phyloP scores from a whole-genome alignment of 1,139 yeast genomes.

The Wickerhamomyces sp. region DNA sequence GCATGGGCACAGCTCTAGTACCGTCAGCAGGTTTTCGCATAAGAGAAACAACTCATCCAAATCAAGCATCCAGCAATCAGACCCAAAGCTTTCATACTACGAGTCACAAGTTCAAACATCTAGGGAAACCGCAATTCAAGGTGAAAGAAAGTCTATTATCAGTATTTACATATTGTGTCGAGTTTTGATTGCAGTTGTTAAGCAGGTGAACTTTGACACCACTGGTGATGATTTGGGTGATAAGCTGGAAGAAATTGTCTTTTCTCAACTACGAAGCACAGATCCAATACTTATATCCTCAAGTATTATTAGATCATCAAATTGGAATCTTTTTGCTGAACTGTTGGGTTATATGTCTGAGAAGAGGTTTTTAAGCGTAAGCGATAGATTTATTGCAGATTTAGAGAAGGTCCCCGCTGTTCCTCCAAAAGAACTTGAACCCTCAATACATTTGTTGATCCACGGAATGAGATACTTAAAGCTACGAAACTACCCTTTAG shows the following conservation, averaged over 20 bases:
- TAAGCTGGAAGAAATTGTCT: conserved; percentile 88
- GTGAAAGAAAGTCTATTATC: conserved; percentile 82
- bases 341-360: conserved; percentile 88
- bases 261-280: conserved; percentile 81
- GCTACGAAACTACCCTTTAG: conserved; percentile 80
- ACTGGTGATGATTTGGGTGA: conserved; percentile 79
- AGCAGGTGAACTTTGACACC: conserved; percentile 70
- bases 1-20: conserved; percentile 25
- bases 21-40: conserved; percentile 30
- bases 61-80: conserved; percentile 24
- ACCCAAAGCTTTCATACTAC: conserved; percentile 24
- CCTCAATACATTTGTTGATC: conserved; percentile 68
- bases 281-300: conserved; percentile 69
- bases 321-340: conserved; percentile 92
- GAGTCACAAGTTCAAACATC: conserved; percentile 51
- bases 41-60: conserved; percentile 34
- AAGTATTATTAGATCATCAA: conserved; percentile 77
- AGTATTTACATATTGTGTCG: conserved; percentile 90
- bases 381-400: conserved; percentile 91
- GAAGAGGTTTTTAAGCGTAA: conserved; percentile 76
- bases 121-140: conserved; percentile 69
- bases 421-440: conserved; percentile 57
- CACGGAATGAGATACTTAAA: conserved; percentile 88
- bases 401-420: conserved; percentile 71
- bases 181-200: conserved; percentile 87